These are phyloP conservation scores for Phytopythium montanum DNA, from an alignment of 352 stramenopile genomes.

Conservation along the genomic window DNA sequence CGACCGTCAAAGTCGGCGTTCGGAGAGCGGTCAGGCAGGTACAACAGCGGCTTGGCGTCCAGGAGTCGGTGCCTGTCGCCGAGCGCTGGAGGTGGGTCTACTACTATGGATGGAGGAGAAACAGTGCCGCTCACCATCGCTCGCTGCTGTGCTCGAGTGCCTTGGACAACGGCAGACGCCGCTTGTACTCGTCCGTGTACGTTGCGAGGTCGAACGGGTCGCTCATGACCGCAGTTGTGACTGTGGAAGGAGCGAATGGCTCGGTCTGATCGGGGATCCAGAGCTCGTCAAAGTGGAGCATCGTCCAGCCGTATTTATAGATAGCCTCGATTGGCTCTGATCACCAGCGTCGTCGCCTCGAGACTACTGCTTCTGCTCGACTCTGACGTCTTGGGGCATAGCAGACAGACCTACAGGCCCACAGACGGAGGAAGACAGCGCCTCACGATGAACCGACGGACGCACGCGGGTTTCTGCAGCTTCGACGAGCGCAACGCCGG, in stretches of 20 bases:
- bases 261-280: background rate
- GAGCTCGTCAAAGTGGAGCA: background rate
- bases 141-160: constrained; percentile 17
- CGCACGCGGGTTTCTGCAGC: constrained; percentile 60
- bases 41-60: constrained; percentile 26
- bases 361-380: too few relatives aligned
- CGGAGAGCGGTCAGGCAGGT: constrained; percentile 40
- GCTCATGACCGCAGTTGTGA: background rate
- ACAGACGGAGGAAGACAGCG: background rate
- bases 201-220: constrained; percentile 30
- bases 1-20: constrained; percentile 36
- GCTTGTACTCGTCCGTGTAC: constrained; percentile 39
- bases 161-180: constrained; percentile 6
- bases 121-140: constrained; percentile 17
- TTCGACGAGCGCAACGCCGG: constrained; percentile 81
- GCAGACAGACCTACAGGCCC: background rate
- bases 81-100: background rate
- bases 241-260: background rate
- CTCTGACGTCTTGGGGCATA: too few relatives aligned
- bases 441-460: constrained; percentile 44
- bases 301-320: background rate
- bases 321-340: background rate
- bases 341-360: too few relatives aligned
- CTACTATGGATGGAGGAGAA: background rate
- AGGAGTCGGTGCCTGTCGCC: constrained; percentile 32